Conservation (phyloP, 495 filamentous ascomycete genomes). For the Daldinia childiae region DNA sequence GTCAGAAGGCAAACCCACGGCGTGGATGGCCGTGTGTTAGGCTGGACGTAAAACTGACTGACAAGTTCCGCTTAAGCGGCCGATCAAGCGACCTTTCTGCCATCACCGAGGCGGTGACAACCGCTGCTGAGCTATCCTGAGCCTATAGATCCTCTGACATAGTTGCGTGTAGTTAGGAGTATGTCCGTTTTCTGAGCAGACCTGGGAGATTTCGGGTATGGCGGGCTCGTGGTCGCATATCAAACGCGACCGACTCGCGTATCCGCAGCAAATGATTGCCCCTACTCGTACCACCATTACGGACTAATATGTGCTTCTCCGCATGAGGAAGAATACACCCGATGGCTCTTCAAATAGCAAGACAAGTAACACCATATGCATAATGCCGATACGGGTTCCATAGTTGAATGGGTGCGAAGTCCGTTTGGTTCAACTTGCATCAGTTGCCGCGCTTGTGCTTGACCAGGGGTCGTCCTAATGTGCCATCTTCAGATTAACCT, state of each 20-base stretch:
- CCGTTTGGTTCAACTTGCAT: not conserved
- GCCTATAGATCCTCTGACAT: not conserved
- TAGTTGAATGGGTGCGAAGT: not conserved
- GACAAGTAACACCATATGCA: not conserved
- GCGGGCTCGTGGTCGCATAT: constrained; percentile 11
- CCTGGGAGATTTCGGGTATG: not conserved
- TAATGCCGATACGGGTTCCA: constrained; percentile 14
- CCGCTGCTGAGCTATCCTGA: not conserved
- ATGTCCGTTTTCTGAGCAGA: no score
- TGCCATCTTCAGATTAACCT: no score
- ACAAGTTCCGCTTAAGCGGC: constrained; percentile 26
- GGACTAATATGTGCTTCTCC: not conserved
- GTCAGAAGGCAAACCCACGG: not conserved
- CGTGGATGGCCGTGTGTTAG: not conserved
- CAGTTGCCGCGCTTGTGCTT: not conserved
- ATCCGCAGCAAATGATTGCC: not conserved
- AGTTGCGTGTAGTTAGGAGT: not conserved
- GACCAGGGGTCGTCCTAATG: no score
- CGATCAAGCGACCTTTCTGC: constrained; percentile 21
- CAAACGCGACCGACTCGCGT: constrained; percentile 10
- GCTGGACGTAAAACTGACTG: not conserved
- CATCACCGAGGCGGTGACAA: constrained; percentile 24
- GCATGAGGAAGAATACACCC: not conserved
- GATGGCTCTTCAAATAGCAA: not conserved
- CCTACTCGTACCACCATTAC: constrained; percentile 12